phyloP scores from a whole-genome alignment of 2,329 filamentous ascomycete genomes.

The Fusarium nelsonii region DNA sequence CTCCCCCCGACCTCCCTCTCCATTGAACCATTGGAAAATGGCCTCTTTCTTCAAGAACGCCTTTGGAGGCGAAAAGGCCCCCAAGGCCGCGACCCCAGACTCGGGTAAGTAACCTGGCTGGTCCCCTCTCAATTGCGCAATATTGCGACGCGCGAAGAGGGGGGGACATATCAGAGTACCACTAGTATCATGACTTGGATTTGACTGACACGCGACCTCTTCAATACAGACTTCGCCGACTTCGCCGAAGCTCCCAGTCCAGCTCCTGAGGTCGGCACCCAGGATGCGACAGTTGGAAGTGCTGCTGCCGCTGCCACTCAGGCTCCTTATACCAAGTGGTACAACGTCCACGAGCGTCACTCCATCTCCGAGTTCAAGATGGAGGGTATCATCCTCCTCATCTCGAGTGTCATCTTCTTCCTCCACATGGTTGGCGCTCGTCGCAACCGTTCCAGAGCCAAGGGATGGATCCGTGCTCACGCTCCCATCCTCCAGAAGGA shows the following conservation, averaged over 20 bases:
- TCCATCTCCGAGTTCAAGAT: slow-evolving; percentile 85
- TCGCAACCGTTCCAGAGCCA: slow-evolving; percentile 83
- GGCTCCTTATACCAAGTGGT: slow-evolving; percentile 91
- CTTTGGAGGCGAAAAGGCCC: slow-evolving; percentile 73
- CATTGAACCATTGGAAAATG: slow-evolving; percentile 56
- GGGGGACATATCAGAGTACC: not conserved
- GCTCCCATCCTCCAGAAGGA: slow-evolving; percentile 79
- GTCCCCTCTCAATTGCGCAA: slow-evolving; percentile 26
- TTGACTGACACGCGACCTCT: slow-evolving; percentile 43
- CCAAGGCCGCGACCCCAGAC: slow-evolving; percentile 67
- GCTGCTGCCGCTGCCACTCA: slow-evolving; percentile 61
- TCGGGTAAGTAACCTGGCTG: slow-evolving; percentile 66
- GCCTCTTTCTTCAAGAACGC: slow-evolving; percentile 74
- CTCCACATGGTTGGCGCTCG: slow-evolving; percentile 86
- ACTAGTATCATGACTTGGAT: slow-evolving; percentile 23
- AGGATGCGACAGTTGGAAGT: slow-evolving; percentile 61
- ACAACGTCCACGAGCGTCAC: slow-evolving; percentile 93
- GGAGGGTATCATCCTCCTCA: slow-evolving; percentile 83
- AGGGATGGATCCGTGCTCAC: slow-evolving; percentile 82
- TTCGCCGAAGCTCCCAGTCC: slow-evolving; percentile 85
- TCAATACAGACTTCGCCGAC: slow-evolving; percentile 84
- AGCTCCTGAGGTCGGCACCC: slow-evolving; percentile 62
- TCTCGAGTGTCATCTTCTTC: slow-evolving; percentile 79
- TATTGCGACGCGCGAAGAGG: slow-evolving; percentile 31
- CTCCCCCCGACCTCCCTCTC: slow-evolving; percentile 36